Evolutionary conservation across 1,284 basidiomycete genomes (phyloP).

Genomic region (Schizopora paradoxa): DNA sequence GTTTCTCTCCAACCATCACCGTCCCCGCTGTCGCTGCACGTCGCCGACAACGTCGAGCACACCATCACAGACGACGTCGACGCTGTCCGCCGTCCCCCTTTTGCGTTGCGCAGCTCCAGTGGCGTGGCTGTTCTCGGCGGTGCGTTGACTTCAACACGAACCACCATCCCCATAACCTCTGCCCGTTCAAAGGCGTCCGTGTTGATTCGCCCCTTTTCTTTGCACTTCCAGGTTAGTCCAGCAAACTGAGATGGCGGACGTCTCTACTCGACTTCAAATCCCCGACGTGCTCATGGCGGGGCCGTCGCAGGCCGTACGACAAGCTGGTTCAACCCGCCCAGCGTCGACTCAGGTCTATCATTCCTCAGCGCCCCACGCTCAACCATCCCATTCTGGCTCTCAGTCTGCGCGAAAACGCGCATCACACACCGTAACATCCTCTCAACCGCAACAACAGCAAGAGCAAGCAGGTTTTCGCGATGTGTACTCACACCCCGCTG

Average conservation of each 20-base stretch:
- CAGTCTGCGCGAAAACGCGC: slow-evolving; percentile 37
- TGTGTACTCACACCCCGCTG: slow-evolving; percentile 82
- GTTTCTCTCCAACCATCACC: too few relatives aligned
- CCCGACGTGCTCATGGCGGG: slow-evolving; percentile 40
- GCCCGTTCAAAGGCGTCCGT: too few relatives aligned
- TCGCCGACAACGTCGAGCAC: too few relatives aligned
- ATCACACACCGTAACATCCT: slow-evolving; percentile 46
- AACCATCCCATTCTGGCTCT: slow-evolving; percentile 30
- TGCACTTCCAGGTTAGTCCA: too few relatives aligned
- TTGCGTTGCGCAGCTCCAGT: too few relatives aligned
- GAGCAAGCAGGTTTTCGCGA: slow-evolving; percentile 52
- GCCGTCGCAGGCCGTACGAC: slow-evolving; percentile 38
- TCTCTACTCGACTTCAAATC: slow-evolving; percentile 35
- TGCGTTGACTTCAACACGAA: too few relatives aligned
- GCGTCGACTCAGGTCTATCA: slow-evolving; percentile 44
- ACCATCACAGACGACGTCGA: too few relatives aligned
- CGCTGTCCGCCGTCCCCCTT: too few relatives aligned
- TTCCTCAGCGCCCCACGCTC: slow-evolving; percentile 26
- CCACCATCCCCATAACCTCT: too few relatives aligned
- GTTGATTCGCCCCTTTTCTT: too few relatives aligned
- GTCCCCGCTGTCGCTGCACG: too few relatives aligned
- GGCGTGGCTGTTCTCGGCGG: too few relatives aligned
- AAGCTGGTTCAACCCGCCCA: slow-evolving; percentile 26
- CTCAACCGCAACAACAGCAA: slow-evolving; percentile 37
- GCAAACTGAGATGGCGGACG: slow-evolving; percentile 7